Evolutionary conservation across 2,329 filamentous ascomycete genomes (phyloP).

Genomic region (Bipolaris oryzae): DNA sequence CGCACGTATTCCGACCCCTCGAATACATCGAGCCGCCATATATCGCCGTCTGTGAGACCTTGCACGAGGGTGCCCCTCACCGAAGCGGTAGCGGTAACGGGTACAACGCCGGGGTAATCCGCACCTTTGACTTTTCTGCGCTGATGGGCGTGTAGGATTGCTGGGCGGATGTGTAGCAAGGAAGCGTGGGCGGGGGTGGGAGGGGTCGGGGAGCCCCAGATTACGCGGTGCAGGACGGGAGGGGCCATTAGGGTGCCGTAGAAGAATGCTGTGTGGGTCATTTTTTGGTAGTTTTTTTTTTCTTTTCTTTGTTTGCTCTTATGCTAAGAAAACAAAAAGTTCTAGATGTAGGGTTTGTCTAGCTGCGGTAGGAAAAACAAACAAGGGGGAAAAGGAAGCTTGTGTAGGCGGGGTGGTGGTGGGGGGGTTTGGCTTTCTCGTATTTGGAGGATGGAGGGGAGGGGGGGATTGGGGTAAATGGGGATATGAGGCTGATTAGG

Average conservation of each 20-base stretch:
- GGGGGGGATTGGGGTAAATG: neutral
- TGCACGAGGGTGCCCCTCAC: constrained; percentile 78
- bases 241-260: constrained; percentile 82
- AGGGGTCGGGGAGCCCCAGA: constrained; percentile 65
- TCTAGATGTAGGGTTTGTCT: no score
- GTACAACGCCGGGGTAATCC: constrained; percentile 82
- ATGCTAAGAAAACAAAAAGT: no score
- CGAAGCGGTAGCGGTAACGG: constrained; percentile 26
- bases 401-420: no score
- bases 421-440: neutral
- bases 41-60: constrained; percentile 77
- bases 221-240: constrained; percentile 83
- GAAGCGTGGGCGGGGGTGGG: constrained; percentile 56
- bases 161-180: constrained; percentile 70
- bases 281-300: constrained; percentile 4
- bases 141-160: constrained; percentile 74
- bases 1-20: constrained; percentile 78
- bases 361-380: no score
- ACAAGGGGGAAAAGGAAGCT: no score
- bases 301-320: no score
- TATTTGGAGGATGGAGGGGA: neutral
- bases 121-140: constrained; percentile 71
- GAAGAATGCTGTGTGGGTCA: constrained; percentile 65
- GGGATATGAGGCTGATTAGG: no score
- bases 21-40: constrained; percentile 77